Conservation (phyloP, 2,329 filamentous ascomycete genomes). For the Pezicula rhizophila region DNA sequence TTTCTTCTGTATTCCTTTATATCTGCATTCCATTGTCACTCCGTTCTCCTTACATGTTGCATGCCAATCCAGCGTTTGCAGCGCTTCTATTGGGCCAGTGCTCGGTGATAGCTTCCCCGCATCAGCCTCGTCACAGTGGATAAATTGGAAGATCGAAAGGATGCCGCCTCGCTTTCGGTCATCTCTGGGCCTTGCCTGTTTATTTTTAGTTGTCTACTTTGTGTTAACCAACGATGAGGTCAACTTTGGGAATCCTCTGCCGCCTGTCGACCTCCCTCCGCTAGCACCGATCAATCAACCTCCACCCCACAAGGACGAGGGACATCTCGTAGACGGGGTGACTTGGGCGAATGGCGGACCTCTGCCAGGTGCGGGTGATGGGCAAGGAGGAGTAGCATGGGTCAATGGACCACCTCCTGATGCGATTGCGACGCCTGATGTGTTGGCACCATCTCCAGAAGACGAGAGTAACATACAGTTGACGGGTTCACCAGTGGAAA, state of each 20-base stretch:
- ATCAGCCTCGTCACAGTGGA: background rate
- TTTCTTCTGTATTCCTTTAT: no score
- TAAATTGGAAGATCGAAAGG: no score
- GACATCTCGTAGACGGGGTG: background rate
- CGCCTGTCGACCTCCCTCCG: background rate
- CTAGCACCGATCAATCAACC: background rate
- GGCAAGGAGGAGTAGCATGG: background rate
- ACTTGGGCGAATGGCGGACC: background rate
- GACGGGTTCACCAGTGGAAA: background rate
- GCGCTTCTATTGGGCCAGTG: background rate
- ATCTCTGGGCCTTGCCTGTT: background rate
- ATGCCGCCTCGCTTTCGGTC: background rate
- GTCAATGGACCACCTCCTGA: no score
- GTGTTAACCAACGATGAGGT: background rate
- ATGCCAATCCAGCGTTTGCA: background rate
- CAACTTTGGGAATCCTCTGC: constrained; percentile 1
- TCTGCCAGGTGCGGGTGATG: background rate
- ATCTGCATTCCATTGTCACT: background rate
- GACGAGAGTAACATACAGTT: background rate
- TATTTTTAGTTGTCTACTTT: background rate
- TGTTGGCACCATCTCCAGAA: no score
- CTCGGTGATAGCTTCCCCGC: background rate
- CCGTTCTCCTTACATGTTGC: background rate
- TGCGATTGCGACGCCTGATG: no score
- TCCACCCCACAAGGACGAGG: background rate